Base-by-base conservation (phyloP, 1,139 yeast genomes). In the Citeromyces siamensis region DNA sequence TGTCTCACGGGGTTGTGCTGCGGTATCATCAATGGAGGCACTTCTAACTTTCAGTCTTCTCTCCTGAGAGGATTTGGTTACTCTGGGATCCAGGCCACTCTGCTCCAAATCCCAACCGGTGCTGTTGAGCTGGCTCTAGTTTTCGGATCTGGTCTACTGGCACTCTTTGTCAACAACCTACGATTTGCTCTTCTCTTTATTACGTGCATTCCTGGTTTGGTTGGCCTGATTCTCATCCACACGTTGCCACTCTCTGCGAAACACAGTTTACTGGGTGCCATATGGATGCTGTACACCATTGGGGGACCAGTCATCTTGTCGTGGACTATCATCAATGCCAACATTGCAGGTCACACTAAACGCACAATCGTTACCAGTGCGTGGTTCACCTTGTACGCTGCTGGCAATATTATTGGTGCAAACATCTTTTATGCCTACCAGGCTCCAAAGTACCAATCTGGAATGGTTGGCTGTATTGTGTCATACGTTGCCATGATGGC, bases 261-360 rank as follows among this genome's bases (percentile, higher is more conserved):
- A 13, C 22, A 33, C 6, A n/a, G 22, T 19, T 19, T 20, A 7
- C 27, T 19, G 17, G 35, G 28, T 4, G 35, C 27, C 19, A 23
- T 33, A 12, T 23, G 18, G 12, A 20, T 33, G 13, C 10, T 13
- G n/a, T 19, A 23, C 19, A 33, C 35, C 17, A 16, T 33, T 33
- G 16, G 35, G 27, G 14, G 32, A 6, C 21, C 16, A 14, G 32
- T 26, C 6, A 10, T 26, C 29, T 19, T 17, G 27, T 17, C 20
- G 16, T 32, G 21, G 18, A 12, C n/a, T 18, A 52, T 33, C 12
- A 35, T 17, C 26, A 35, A 8, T 13, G 22, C 28, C 4, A 71
- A 71, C 48, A 50, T 66, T 37, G 51, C 61, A 5, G 86, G 86
- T n/a, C 75, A 71, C 47, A 76, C 85, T 10, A 80, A 80, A 51